Conservation (phyloP, 192 early-diverging fungal genomes). For the Entophlyctis luteolus region DNA sequence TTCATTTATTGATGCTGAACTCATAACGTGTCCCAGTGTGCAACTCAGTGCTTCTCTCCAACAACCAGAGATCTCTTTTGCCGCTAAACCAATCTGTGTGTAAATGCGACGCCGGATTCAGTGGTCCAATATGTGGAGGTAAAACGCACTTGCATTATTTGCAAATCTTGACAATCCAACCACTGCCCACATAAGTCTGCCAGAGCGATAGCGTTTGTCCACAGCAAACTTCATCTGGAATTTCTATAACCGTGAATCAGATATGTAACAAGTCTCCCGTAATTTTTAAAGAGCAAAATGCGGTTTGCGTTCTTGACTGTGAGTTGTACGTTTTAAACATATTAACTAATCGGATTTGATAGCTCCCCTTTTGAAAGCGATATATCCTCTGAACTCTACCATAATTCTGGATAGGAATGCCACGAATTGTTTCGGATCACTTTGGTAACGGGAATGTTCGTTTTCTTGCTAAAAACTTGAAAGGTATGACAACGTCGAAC, state of each 20-base stretch:
- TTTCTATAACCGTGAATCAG: conserved; percentile 7
- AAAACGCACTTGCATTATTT: background rate
- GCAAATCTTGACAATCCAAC: background rate
- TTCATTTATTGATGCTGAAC: background rate
- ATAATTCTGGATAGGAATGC: conserved; percentile 40
- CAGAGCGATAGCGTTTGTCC: conserved; percentile 41
- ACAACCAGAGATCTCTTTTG: conserved; percentile 2
- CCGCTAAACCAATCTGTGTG: conserved; percentile 6
- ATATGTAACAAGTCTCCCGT: conserved; percentile 52
- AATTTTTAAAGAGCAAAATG: conserved; percentile 36
- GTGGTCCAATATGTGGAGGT: conserved; percentile 55
- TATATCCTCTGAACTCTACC: conserved; percentile 40
- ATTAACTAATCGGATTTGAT: background rate
- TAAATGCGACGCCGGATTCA: conserved; percentile 56
- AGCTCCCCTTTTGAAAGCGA: no score
- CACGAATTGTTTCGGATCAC: conserved; percentile 3
- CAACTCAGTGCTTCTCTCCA: conserved; percentile 18
- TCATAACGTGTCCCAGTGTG: conserved; percentile 17
- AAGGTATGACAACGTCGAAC: conserved; percentile 46
- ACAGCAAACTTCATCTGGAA: conserved; percentile 27
- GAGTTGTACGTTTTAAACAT: background rate
- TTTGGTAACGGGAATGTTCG: background rate
- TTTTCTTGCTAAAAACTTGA: conserved; percentile 26
- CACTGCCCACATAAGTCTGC: conserved; percentile 27
- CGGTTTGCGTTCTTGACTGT: conserved; percentile 42